Base-by-base conservation (phyloP, 129 eudicot genomes). In the Pittosporum tobira region DNA sequence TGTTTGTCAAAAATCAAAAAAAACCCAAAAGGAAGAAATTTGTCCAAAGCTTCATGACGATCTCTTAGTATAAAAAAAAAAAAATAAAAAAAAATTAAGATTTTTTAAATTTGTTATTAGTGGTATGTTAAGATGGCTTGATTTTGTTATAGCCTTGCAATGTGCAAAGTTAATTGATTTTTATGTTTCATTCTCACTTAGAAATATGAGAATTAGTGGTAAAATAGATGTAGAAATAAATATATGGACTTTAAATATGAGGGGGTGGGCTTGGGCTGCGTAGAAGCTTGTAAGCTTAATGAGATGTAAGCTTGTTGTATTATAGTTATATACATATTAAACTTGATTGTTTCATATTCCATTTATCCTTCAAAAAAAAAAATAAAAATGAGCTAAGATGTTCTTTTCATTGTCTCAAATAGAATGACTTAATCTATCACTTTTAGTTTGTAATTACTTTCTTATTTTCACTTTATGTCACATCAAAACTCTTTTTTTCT, bases 31-130 rank as follows among this genome's bases (percentile, higher is more conserved):
- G 30, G 75, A 80, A 20, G 68, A 19, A 56, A 50, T 36, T 55
- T 64, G 55, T 47, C 58, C 73, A 3, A 78, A 73, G 54, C 61
- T 19, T 40, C 56, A 78, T 51, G 65, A 67, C 49, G 79, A 80
- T 70, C 69, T 76, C 36, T 74, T 74, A 69, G 69, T 75, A 25
- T 79, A 82, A 47, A 57, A 24, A 24, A 68, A 10, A 18, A 5
- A 1, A 54, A 26, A 8, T 26, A 36, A 2, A 28, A 20, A 63
- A 47, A 34, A 22, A 16, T 59, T 47, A 28, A 48, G 51, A 4
- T 59, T 42, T 64, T 47, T 49, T 29, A 7, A 49, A 44, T 51
- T 43, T 23, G 43, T 40, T 51, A 36, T 30, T 30, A 43, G 53
- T 66, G 19, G 65, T 68, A 55, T 50, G 59, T 61, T 52, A 29